phyloP scores from a whole-genome alignment of 345 rosid genomes.

The Bretschneidera sinensis region DNA sequence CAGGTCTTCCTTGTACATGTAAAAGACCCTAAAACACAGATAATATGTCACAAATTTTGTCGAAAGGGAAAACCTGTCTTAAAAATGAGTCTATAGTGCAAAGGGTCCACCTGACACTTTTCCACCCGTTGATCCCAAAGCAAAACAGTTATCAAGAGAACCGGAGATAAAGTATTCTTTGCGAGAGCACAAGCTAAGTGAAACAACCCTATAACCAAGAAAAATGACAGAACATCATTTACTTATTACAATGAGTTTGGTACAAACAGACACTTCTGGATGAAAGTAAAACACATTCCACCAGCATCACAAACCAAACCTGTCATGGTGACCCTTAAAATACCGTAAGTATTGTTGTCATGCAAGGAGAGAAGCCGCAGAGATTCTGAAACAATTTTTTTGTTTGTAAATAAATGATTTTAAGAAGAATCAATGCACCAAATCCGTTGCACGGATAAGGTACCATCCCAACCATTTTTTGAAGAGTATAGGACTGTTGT shows the following conservation, averaged over 20 bases:
- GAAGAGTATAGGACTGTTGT: conserved; percentile 95
- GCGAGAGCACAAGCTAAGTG: conserved; percentile 82
- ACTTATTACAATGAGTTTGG: neutral
- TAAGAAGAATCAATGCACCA: neutral
- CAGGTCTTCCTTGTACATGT: conserved; percentile 90
- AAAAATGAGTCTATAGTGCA: neutral
- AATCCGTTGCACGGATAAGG: conserved; percentile 16
- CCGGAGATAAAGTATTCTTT: conserved; percentile 89
- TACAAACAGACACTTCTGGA: conserved; percentile 7
- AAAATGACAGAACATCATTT: neutral
- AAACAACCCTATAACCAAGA: conserved; percentile 62
- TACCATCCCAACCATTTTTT: conserved; percentile 99
- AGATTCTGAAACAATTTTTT: conserved; percentile 55
- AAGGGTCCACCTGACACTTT: conserved; percentile 67
- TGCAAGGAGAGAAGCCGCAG: conserved; percentile 88
- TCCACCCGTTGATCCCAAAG: conserved; percentile 98
- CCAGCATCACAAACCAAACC: conserved; percentile 35
- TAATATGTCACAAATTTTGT: conserved; percentile 6
- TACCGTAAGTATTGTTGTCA: conserved; percentile 93
- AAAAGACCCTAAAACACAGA: conserved; percentile 49
- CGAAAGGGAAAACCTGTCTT: conserved; percentile 4
- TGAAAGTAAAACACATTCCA: conserved; percentile 2
- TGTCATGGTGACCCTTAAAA: conserved; percentile 97
- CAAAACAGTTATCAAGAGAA: conserved; percentile 90
- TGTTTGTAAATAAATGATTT: conserved; percentile 4